Conservation (phyloP, 352 stramenopile genomes). For the Achlya hypogyna region DNA sequence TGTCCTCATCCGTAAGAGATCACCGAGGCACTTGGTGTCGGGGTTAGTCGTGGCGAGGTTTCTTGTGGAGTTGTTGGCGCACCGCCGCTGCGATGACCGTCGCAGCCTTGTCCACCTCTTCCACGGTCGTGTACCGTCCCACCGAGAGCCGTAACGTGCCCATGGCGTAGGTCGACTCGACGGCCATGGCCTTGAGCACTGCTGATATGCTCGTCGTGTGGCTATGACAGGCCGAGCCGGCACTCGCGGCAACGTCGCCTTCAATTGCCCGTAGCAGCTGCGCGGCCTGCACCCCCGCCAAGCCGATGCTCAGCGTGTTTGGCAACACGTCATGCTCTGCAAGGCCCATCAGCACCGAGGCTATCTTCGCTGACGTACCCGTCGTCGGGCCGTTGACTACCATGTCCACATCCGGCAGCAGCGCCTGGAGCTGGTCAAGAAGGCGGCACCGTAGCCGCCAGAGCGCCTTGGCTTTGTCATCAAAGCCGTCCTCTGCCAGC, state of each 20-base stretch:
- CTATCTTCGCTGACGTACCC: neutral
- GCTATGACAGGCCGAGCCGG: conserved; percentile 91
- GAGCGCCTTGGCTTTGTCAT: conserved; percentile 58
- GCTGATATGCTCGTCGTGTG: conserved; percentile 61
- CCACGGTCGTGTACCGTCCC: conserved; percentile 78
- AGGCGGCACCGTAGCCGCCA: conserved; percentile 42
- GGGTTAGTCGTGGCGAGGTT: neutral
- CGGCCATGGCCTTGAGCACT: conserved; percentile 90
- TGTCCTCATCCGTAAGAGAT: too few relatives aligned
- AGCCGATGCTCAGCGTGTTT: conserved; percentile 95
- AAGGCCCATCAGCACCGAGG: conserved; percentile 19
- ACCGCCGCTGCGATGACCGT: conserved; percentile 45
- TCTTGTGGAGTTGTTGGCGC: neutral
- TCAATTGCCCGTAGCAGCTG: conserved; percentile 83
- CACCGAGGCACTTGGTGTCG: neutral
- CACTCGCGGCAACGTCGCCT: conserved; percentile 81
- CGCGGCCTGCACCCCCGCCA: conserved; percentile 77
- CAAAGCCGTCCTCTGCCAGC: conserved; percentile 58
- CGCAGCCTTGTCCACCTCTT: conserved; percentile 82
- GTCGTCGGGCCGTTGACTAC: conserved; percentile 74
- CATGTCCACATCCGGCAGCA: conserved; percentile 40
- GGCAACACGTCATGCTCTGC: conserved; percentile 63
- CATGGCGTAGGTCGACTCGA: conserved; percentile 78
- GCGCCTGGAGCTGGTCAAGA: conserved; percentile 41
- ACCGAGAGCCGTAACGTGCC: conserved; percentile 94